phyloP scores from a whole-genome alignment of 2,329 filamentous ascomycete species.

The Aspergillus jensenii region DNA sequence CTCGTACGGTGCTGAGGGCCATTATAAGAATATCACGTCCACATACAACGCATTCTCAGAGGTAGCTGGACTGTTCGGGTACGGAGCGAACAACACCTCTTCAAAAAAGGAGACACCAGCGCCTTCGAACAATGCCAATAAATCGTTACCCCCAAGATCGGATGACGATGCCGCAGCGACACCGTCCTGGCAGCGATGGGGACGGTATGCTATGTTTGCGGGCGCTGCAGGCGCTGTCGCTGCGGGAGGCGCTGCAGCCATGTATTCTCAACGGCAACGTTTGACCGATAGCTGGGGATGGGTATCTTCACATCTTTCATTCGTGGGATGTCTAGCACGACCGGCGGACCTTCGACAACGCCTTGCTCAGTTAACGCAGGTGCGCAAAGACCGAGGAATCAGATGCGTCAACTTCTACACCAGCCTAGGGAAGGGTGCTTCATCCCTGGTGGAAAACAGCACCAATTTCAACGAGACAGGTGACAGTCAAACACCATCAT shows the following conservation, averaged over 20 bases:
- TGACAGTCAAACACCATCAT: constrained; percentile 19
- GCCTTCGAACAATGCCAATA: constrained; percentile 15
- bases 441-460: constrained; percentile 27
- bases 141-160: constrained; percentile 29
- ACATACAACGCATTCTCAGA: constrained; percentile 69
- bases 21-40: constrained; percentile 72
- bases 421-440: constrained; percentile 69
- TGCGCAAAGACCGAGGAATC: constrained; percentile 65
- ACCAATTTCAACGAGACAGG: constrained; percentile 8
- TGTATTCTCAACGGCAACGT: constrained; percentile 81
- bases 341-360: constrained; percentile 77
- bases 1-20: constrained; percentile 69
- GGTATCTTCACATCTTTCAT: constrained; percentile 88
- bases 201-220: constrained; percentile 79
- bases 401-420: constrained; percentile 89
- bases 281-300: constrained; percentile 74
- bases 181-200: constrained; percentile 73
- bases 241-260: constrained; percentile 77
- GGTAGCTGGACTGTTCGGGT: constrained; percentile 63
- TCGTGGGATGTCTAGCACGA: constrained; percentile 85
- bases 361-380: constrained; percentile 64
- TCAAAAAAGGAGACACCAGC: constrained; percentile 11
- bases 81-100: constrained; percentile 50
- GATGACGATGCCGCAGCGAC: constrained; percentile 47
- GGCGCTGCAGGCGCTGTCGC: constrained; percentile 79